phyloP scores from a whole-genome alignment of 2,329 filamentous ascomycete genomes.

The Penicillium sp. region DNA sequence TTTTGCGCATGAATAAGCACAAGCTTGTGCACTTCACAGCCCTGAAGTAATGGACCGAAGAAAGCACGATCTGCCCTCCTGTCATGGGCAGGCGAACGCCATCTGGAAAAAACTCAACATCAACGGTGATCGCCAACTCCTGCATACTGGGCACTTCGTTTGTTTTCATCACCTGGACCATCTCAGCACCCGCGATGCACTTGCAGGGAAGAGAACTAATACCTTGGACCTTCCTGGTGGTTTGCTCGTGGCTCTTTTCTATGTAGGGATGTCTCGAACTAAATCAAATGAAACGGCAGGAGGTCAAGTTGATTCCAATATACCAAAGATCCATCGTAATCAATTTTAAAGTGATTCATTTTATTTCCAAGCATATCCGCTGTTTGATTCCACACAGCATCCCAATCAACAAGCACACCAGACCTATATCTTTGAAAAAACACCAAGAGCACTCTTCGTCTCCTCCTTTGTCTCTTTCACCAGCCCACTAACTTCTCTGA shows the following conservation, averaged over 20 bases:
- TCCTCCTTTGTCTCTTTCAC: constrained; percentile 73
- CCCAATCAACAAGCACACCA: not conserved
- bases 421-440: constrained; percentile 59
- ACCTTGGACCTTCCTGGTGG: not conserved
- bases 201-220: not conserved
- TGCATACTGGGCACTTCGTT: constrained; percentile 35
- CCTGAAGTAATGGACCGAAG: constrained; percentile 25
- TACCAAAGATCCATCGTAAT: not conserved
- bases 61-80: constrained; percentile 27
- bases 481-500: constrained; percentile 68
- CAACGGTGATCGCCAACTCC: constrained; percentile 30
- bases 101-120: constrained; percentile 34
- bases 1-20: constrained; percentile 25
- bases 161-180: constrained; percentile 21
- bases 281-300: not conserved
- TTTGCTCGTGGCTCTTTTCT: not conserved
- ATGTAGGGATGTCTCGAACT: not conserved
- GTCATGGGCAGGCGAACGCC: constrained; percentile 34
- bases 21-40: constrained; percentile 22
- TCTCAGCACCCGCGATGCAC: not conserved
- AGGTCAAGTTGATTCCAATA: not conserved
- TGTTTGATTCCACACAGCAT: not conserved
- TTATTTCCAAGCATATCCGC: not conserved
- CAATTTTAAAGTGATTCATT: not conserved
- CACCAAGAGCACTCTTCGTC: constrained; percentile 67